These are phyloP conservation scores for Leucaena leucocephala DNA, from an alignment of 306 rosid genomes.

Conservation along the genomic window DNA sequence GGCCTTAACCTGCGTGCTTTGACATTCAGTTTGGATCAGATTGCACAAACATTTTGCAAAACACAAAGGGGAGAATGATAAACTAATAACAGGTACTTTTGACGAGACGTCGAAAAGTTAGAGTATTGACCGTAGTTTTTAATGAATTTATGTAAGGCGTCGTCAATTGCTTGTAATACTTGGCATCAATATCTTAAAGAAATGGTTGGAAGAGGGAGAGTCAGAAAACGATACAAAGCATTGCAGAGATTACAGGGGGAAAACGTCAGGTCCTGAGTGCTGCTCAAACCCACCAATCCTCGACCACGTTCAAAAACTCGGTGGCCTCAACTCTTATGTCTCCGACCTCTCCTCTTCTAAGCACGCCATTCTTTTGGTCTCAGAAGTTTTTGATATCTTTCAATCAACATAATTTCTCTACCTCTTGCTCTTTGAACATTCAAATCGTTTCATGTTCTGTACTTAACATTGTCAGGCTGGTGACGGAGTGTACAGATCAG, in stretches of 20 bases:
- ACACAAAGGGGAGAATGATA: not conserved
- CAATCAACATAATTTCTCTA: not conserved
- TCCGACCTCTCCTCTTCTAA: not conserved
- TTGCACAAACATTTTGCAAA: not conserved
- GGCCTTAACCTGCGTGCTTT: not conserved
- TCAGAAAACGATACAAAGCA: not conserved
- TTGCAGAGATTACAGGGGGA: not conserved
- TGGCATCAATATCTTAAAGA: not conserved
- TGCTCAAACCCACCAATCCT: constrained; percentile 17
- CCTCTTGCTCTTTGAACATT: not conserved
- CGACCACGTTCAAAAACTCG: not conserved
- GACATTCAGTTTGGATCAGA: not conserved
- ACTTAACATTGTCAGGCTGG: not conserved
- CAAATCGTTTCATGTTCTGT: not conserved
- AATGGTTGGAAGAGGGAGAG: not conserved
- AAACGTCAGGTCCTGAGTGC: constrained; percentile 12
- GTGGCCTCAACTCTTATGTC: constrained; percentile 12
- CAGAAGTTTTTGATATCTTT: constrained; percentile 9
- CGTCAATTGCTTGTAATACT: not conserved
- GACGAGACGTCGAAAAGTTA: not conserved
- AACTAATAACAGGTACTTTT: not conserved
- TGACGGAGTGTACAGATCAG: not conserved
- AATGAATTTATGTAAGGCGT: not conserved
- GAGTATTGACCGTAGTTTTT: constrained; percentile 9
- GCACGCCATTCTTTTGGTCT: constrained; percentile 13